phyloP scores from a whole-genome alignment of 805 yeast genomes.

The Jamesozyma lodderae region DNA sequence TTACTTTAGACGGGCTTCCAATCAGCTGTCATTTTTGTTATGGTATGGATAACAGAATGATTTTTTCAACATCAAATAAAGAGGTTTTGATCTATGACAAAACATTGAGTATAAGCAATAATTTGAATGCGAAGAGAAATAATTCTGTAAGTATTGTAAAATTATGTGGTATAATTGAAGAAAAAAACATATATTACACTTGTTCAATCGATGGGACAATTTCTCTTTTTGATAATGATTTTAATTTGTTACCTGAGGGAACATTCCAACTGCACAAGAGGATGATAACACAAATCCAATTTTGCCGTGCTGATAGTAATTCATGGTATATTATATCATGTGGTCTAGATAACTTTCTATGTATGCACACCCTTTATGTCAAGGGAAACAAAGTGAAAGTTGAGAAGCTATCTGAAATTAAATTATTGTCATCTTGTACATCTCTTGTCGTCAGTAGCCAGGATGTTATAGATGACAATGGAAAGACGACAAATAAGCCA shows the following conservation, averaged over 20 bases:
- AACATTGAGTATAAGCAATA: background rate
- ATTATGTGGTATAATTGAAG: slow-evolving; percentile 15
- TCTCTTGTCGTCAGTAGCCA: slow-evolving; percentile 34
- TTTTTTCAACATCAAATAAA: slow-evolving; percentile 13
- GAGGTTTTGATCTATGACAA: slow-evolving; percentile 5
- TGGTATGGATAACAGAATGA: slow-evolving; percentile 3
- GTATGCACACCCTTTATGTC: slow-evolving; percentile 28
- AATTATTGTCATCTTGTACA: slow-evolving; percentile 43
- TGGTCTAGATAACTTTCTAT: slow-evolving; percentile 50
- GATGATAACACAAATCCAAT: slow-evolving; percentile 31
- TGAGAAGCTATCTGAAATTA: slow-evolving; percentile 21
- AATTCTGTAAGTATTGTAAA: slow-evolving; percentile 13
- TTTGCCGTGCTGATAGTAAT: slow-evolving; percentile 11
- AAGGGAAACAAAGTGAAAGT: background rate
- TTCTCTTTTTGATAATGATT: slow-evolving; percentile 6
- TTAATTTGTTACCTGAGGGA: background rate
- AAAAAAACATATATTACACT: slow-evolving; percentile 9
- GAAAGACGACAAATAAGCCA: slow-evolving; percentile 20
- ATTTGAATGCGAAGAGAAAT: background rate
- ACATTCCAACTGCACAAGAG: slow-evolving; percentile 32
- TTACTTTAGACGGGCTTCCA: background rate
- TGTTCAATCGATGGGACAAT: slow-evolving; percentile 23
- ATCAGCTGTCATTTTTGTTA: slow-evolving; percentile 2
- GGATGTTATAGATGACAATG: slow-evolving; percentile 11
- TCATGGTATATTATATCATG: slow-evolving; percentile 39